These are phyloP conservation scores for Diplotaxis tenuifolia DNA, from an alignment of 345 rosid species.

Conservation along the genomic window DNA sequence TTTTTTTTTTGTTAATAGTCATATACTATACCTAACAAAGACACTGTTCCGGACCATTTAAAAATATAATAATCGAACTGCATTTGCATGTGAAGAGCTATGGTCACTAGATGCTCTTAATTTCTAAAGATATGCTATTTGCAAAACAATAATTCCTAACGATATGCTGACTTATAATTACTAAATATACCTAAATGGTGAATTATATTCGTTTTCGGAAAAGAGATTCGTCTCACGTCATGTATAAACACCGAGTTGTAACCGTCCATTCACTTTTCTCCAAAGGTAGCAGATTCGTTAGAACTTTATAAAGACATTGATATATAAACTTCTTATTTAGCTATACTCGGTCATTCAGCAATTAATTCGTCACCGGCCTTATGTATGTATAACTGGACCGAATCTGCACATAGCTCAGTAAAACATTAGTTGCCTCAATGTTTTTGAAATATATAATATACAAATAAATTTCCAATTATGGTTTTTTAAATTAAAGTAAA, in stretches of 20 bases:
- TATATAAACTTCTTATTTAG: neutral
- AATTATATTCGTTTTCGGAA: neutral
- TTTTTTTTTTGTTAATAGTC: too few species aligned
- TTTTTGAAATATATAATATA: too few species aligned
- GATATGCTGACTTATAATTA: neutral
- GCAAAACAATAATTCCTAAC: too few species aligned
- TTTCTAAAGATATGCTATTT: too few species aligned
- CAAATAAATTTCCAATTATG: too few species aligned
- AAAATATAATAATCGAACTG: neutral
- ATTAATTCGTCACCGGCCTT: neutral
- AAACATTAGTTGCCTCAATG: too few species aligned
- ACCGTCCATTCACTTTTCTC: constrained; percentile 16
- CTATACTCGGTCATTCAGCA: neutral
- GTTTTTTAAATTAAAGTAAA: too few species aligned
- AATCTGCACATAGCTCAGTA: too few species aligned
- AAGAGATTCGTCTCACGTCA: constrained; percentile 10
- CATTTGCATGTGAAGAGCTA: constrained; percentile 17
- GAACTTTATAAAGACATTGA: neutral
- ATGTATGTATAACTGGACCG: neutral
- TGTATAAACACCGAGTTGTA: constrained; percentile 9
- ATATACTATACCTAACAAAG: constrained; percentile 8
- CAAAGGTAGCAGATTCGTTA: constrained; percentile 18
- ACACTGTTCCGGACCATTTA: neutral
- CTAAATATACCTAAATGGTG: neutral
- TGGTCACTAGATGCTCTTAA: neutral